These are phyloP conservation scores for Epichloe baconii DNA, from an alignment of 2,329 filamentous ascomycete species.

Conservation along the genomic window DNA sequence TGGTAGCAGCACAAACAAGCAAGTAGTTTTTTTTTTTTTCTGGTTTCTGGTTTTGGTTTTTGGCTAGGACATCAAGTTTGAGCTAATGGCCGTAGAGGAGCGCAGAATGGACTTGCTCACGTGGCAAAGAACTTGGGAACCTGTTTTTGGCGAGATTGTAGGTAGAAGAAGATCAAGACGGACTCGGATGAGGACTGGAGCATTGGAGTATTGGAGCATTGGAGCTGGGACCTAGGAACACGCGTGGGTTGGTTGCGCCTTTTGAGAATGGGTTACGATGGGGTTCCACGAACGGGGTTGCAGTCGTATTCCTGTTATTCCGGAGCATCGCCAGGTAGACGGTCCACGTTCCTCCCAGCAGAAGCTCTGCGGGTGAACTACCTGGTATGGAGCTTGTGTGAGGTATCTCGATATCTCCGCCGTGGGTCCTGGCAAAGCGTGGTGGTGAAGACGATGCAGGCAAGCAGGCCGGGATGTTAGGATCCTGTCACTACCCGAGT, in stretches of 20 bases:
- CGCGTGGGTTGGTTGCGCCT: background rate
- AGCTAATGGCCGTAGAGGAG: background rate
- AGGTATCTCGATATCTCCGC: background rate
- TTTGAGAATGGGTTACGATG: background rate
- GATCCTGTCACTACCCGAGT: no score
- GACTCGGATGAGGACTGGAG: background rate
- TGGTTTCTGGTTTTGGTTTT: no score
- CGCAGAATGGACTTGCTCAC: background rate
- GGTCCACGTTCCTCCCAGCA: background rate
- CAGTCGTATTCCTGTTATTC: background rate
- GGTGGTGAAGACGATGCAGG: no score
- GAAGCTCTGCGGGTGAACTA: background rate
- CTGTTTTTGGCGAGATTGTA: background rate
- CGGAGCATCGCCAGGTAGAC: background rate
- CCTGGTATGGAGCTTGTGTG: background rate
- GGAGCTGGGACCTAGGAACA: no score
- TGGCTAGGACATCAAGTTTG: background rate
- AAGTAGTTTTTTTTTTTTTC: background rate
- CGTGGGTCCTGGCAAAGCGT: background rate
- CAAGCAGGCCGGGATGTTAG: no score
- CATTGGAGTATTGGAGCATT: no score
- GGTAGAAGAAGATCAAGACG: background rate
- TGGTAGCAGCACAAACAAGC: background rate
- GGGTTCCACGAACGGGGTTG: slow-evolving; percentile 5
- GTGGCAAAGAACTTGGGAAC: background rate